Conservation (phyloP, 192 early-diverging fungal genomes). For the Coemansia javaensis region DNA sequence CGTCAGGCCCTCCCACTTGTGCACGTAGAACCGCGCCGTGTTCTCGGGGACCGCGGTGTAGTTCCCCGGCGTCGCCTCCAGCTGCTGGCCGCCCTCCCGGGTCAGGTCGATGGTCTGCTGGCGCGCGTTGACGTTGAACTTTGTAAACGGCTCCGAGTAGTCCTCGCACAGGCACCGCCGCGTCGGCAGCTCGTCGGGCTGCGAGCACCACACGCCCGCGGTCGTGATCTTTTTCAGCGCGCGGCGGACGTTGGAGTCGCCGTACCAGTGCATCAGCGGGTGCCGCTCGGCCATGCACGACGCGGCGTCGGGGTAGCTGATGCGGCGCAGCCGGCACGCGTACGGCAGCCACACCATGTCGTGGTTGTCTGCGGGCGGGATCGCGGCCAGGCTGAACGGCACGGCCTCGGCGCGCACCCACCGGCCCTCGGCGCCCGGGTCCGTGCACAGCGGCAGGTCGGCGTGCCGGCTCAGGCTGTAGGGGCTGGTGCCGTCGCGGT, state of each 20-base stretch:
- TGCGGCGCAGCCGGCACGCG: conserved; percentile 33
- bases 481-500: conserved; percentile 1
- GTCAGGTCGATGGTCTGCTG: conserved; percentile 14
- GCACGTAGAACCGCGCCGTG: conserved; percentile 13
- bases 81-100: not conserved
- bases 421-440: conserved; percentile 31
- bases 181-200: not conserved
- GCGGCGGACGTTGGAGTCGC: conserved; percentile 51
- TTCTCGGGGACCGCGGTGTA: not conserved
- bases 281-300: conserved; percentile 25
- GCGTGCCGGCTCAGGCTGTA: conserved; percentile 22
- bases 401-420: conserved; percentile 28
- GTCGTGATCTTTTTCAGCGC: conserved; percentile 50
- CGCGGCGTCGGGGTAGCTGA: conserved; percentile 36
- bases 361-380: conserved; percentile 26
- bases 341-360: conserved; percentile 51
- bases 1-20: conserved; percentile 53
- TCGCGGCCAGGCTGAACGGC: conserved; percentile 3
- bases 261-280: conserved; percentile 44
- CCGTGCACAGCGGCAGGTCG: conserved; percentile 45
- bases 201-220: conserved; percentile 43
- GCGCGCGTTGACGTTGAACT: conserved; percentile 15
- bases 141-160: conserved; percentile 14
- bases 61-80: conserved; percentile 1
- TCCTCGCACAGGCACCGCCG: conserved; percentile 49